Evolutionary conservation across 331 rosid species (phyloP).

Genomic region (Ulmus americana): DNA sequence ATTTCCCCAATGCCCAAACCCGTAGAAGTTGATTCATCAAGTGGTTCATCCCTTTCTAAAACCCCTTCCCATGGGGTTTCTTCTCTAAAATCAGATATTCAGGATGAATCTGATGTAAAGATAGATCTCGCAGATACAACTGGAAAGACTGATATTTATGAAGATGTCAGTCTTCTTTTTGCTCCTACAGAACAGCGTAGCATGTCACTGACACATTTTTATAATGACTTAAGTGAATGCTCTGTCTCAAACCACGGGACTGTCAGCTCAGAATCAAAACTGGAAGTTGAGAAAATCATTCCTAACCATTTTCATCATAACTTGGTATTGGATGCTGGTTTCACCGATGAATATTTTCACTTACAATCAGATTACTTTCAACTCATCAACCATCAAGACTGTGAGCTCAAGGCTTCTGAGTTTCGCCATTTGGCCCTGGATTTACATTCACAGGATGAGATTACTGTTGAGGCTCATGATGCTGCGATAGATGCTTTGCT

Average conservation of each 20-base stretch:
- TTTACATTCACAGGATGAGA: slow-evolving; percentile 61
- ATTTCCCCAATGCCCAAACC: slow-evolving; percentile 39
- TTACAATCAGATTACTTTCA: slow-evolving; percentile 82
- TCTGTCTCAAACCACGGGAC: slow-evolving; percentile 39
- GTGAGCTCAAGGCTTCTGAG: slow-evolving; percentile 78
- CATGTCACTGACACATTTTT: slow-evolving; percentile 41
- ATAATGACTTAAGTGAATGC: slow-evolving; percentile 40
- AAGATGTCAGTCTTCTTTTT: slow-evolving; percentile 65
- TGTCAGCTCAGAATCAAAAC: slow-evolving; percentile 44
- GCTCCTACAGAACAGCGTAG: slow-evolving; percentile 60
- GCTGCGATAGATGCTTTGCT: slow-evolving; percentile 90
- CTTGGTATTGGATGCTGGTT: slow-evolving; percentile 49
- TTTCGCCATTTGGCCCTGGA: slow-evolving; percentile 76
- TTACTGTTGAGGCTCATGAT: slow-evolving; percentile 74
- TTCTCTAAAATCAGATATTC: slow-evolving; percentile 46
- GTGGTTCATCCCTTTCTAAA: slow-evolving; percentile 39
- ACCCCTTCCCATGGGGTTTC: slow-evolving; percentile 37
- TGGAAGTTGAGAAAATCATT: slow-evolving; percentile 34
- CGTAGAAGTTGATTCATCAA: slow-evolving; percentile 39
- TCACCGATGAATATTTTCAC: slow-evolving; percentile 53
- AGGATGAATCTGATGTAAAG: slow-evolving; percentile 64
- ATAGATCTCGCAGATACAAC: slow-evolving; percentile 47
- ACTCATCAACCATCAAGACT: slow-evolving; percentile 59
- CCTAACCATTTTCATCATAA: slow-evolving; percentile 32
- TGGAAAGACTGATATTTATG: slow-evolving; percentile 43